phyloP scores from a whole-genome alignment of 2,329 filamentous ascomycete species.

The Nannizziopsis arthrosporioides region DNA sequence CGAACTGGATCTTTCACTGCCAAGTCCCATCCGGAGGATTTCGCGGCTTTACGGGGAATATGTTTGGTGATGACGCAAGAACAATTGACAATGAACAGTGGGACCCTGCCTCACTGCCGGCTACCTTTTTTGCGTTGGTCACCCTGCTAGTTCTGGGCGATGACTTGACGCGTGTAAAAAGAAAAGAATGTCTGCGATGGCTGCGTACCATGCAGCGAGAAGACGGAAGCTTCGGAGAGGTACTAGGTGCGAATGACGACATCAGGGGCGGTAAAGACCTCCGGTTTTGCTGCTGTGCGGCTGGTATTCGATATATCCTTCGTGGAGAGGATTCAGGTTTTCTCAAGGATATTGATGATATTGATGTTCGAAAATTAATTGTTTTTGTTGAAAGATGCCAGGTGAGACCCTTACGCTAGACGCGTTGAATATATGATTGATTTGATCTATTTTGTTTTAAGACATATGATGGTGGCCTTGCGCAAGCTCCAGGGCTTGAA shows the following conservation, averaged over 20 bases:
- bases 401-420: conserved; percentile 26
- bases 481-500: conserved; percentile 66
- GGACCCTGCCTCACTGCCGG: conserved; percentile 73
- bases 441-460: conserved; percentile 25
- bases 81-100: conserved; percentile 45
- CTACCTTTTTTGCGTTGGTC: conserved; percentile 78
- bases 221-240: conserved; percentile 87
- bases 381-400: conserved; percentile 58
- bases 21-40: conserved; percentile 84
- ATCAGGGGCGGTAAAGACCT: conserved; percentile 75
- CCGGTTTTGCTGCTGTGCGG: conserved; percentile 76
- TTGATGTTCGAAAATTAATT: conserved; percentile 60
- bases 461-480: conserved; percentile 77
- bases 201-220: conserved; percentile 60
- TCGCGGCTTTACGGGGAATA: conserved; percentile 65
- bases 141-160: conserved; percentile 57
- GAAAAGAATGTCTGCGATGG: conserved; percentile 60
- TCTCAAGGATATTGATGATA: conserved; percentile 52
- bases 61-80: conserved; percentile 39
- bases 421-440: conserved; percentile 12
- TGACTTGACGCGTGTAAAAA: conserved; percentile 54
- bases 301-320: conserved; percentile 71
- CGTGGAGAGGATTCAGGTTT: conserved; percentile 48
- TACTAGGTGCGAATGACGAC: conserved; percentile 47
- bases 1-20: conserved; percentile 71